These are phyloP conservation scores for Perilla frutescens DNA, from an alignment of 257 asterid genomes.

Conservation along the genomic window DNA sequence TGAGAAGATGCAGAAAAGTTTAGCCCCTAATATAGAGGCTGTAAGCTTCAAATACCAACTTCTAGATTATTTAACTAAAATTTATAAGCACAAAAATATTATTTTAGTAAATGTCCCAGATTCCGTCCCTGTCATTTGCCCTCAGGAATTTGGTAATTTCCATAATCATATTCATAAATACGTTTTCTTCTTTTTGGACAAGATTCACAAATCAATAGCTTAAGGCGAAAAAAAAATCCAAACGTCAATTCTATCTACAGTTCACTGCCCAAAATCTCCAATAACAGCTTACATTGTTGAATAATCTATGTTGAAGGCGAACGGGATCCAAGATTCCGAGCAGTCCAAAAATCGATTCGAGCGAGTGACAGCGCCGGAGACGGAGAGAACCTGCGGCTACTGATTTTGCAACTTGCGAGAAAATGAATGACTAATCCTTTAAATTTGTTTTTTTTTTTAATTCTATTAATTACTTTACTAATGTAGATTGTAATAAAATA, in stretches of 20 bases:
- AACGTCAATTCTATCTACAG: slow-evolving; percentile 23
- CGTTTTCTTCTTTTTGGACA: slow-evolving; percentile 4
- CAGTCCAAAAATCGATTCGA: no score
- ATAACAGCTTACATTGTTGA: neutral
- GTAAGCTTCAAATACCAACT: slow-evolving; percentile 19
- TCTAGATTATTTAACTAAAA: slow-evolving; percentile 2
- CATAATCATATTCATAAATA: neutral
- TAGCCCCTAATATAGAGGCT: neutral
- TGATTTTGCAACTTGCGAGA: no score
- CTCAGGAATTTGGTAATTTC: neutral
- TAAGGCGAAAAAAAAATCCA: slow-evolving; percentile 8
- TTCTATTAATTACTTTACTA: no score
- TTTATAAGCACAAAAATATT: neutral
- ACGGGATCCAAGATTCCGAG: no score
- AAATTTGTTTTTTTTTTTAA: no score
- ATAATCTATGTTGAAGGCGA: no score
- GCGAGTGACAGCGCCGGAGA: no score
- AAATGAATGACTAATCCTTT: no score
- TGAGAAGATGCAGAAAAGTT: slow-evolving; percentile 12
- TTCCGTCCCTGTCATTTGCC: slow-evolving; percentile 3
- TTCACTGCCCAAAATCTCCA: neutral
- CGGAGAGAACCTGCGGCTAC: no score
- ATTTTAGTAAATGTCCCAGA: neutral
- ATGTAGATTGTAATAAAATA: no score
- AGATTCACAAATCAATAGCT: slow-evolving; percentile 19